Evolutionary conservation across 495 filamentous ascomycete genomes (phyloP), one percentile per base, ranked within the genome.

Genomic region (Jackrogersella minutella): DNA sequence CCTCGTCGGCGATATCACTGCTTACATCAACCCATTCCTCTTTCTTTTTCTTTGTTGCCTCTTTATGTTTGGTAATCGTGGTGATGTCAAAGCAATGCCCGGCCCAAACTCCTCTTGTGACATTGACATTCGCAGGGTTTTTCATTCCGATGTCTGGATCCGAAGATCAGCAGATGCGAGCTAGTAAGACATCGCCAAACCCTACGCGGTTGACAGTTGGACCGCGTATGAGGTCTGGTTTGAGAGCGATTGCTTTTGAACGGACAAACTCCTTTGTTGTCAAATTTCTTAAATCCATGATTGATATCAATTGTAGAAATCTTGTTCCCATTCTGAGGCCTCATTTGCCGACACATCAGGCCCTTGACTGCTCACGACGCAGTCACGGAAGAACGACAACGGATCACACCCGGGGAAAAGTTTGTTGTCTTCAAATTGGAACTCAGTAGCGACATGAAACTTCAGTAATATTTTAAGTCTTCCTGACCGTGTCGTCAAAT

Each of bases 221-320:
- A 5, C 64, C 67, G n/a, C 31, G 44, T 22, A 73, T 46, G 24
- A 36, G 62, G 13, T 64, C 55, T 13, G 63, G 70, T 24, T 64
- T 65, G 2, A 70, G 21, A 24, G 60, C 74, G 40, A 74, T 65
- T 13, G 69, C 68, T 46, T 71, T 64, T 4, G 69, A 44, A 24
- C 66, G 66, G 58, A 77, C 66, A 33, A 71, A 74, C 49, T 75
- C 50, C 26, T 64, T 72, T 1, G 52, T 74, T 5, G 71, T 76
- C 21, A 76, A 21, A 54, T 77, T 76, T 26, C 73, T 64, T 46
- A 77, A 33, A 77, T 64, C 73, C 68, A 77, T 8, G 24, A 71
- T 55, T 73, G 59, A 47, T 70, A 49, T 34, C n/a, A 13, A 16
- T 64, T 73, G 22, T 58, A 72, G 60, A 60, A 41, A n/a, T 39